Conservation (phyloP, 73 alveolate species). For the Paramecium bursaria region DNA sequence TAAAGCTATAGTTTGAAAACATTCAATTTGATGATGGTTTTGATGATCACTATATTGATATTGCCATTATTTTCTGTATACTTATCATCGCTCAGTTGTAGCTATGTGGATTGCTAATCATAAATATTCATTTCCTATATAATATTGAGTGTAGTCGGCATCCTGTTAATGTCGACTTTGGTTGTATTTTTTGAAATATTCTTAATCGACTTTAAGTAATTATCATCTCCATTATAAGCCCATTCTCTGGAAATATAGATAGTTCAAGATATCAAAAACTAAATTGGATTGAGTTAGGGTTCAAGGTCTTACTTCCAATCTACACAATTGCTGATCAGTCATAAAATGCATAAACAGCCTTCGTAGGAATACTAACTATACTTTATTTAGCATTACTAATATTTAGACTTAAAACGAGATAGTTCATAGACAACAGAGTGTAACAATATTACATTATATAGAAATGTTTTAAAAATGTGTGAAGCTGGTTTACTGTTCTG, state of each 20-base stretch:
- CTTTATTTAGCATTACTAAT: slow-evolving; percentile 4
- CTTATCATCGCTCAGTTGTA: slow-evolving; percentile 11
- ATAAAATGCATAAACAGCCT: slow-evolving; percentile 33
- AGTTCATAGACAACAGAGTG: slow-evolving; percentile 41
- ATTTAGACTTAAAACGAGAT: slow-evolving; percentile 32
- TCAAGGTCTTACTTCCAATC: slow-evolving; percentile 17
- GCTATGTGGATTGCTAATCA: slow-evolving; percentile 15
- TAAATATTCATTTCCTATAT: background rate
- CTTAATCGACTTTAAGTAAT: slow-evolving; percentile 4
- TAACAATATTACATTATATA: too few relatives aligned
- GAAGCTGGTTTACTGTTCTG: slow-evolving; percentile 27
- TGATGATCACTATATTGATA: slow-evolving; percentile 12
- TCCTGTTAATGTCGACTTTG: background rate
- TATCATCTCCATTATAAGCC: background rate
- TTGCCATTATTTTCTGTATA: slow-evolving; percentile 1
- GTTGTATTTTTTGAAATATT: slow-evolving; percentile 8
- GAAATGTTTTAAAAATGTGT: background rate
- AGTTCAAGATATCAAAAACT: slow-evolving; percentile 16
- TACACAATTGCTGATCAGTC: slow-evolving; percentile 1
- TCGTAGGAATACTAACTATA: slow-evolving; percentile 9
- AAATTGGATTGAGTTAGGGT: slow-evolving; percentile 45
- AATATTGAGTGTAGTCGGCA: slow-evolving; percentile 3
- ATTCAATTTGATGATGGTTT: slow-evolving; percentile 5
- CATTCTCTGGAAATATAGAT: slow-evolving; percentile 4
- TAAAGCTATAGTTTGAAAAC: background rate